These are phyloP conservation scores for Bretschneidera sinensis DNA, from an alignment of 345 rosid genomes.

Conservation along the genomic window DNA sequence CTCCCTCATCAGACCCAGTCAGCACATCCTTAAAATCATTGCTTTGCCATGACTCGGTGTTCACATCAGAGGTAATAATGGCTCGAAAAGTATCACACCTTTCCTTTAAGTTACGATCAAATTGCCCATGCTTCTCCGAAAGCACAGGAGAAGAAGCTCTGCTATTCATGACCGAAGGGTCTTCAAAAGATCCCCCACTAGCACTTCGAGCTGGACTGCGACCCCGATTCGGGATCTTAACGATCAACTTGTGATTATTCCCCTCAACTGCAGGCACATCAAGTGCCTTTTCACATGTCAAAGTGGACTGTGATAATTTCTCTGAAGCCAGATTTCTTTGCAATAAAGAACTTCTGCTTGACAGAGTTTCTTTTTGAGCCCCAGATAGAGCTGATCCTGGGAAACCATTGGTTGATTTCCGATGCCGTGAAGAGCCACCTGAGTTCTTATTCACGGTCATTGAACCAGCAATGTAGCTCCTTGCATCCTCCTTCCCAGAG, in stretches of 20 bases:
- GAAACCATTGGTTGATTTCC: conserved; percentile 54
- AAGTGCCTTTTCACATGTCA: conserved; percentile 53
- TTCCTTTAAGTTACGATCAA: conserved; percentile 36
- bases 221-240: conserved; percentile 68
- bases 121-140: conserved; percentile 55
- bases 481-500: conserved; percentile 59
- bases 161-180: conserved; percentile 44
- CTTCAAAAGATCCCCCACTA: conserved; percentile 71
- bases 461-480: conserved; percentile 60
- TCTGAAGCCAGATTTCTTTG: conserved; percentile 50
- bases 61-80: conserved; percentile 35
- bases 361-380: conserved; percentile 44
- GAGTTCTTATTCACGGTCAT: conserved; percentile 34
- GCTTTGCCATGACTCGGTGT: conserved; percentile 56
- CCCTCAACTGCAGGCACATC: conserved; percentile 48
- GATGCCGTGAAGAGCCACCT: conserved; percentile 45
- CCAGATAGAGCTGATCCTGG: conserved; percentile 33
- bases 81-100: conserved; percentile 37
- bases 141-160: conserved; percentile 54
- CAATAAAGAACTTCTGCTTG: conserved; percentile 39
- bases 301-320: conserved; percentile 43
- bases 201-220: conserved; percentile 67
- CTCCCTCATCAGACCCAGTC: conserved; percentile 44
- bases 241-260: conserved; percentile 59
- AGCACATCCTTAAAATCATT: conserved; percentile 53